Percentiles rank a stretch among this genome's conserved stretches.
These are phyloP conservation scores for Colletotrichum chrysophilum DNA, from an alignment of 2,329 filamentous ascomycete species.

Conservation along the genomic window DNA sequence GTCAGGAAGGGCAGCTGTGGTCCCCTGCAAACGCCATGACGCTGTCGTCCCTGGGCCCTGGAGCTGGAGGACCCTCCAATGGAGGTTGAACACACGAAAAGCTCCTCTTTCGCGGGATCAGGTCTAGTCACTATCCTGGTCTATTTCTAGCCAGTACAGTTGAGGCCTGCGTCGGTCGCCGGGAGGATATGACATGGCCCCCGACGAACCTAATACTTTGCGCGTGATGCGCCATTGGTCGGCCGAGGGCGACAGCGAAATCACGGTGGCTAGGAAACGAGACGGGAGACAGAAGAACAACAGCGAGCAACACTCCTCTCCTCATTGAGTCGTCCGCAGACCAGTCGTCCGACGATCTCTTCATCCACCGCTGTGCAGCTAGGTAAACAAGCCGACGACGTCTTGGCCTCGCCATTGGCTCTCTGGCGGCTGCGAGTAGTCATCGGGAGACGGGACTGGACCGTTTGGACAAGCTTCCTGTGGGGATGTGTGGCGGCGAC, in stretches of 20 bases:
- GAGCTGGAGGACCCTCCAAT: slow-evolving; percentile 3
- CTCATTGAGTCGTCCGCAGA: background rate
- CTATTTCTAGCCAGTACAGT: background rate
- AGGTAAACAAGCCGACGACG: background rate
- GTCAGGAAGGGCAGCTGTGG: background rate
- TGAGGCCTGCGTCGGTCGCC: background rate
- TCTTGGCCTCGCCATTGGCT: slow-evolving; percentile 6
- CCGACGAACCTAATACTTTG: background rate
- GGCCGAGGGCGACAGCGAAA: background rate
- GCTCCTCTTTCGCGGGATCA: background rate
- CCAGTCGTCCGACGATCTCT: slow-evolving; percentile 8
- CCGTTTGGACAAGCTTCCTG: slow-evolving; percentile 20
- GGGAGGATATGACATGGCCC: background rate
- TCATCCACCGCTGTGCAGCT: slow-evolving; percentile 15
- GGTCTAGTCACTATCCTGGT: background rate
- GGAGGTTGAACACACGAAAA: background rate
- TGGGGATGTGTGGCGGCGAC: background rate
- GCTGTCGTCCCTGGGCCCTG: background rate
- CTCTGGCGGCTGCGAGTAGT: slow-evolving; percentile 9
- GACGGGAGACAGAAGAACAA: background rate
- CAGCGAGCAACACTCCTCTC: background rate
- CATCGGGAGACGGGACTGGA: slow-evolving; percentile 14
- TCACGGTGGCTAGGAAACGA: slow-evolving; percentile 21
- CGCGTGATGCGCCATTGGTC: background rate
- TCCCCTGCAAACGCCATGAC: slow-evolving; percentile 2